These are phyloP conservation scores for Phaeolepiota aurea DNA, from an alignment of 768 basidiomycete species.

Conservation along the genomic window DNA sequence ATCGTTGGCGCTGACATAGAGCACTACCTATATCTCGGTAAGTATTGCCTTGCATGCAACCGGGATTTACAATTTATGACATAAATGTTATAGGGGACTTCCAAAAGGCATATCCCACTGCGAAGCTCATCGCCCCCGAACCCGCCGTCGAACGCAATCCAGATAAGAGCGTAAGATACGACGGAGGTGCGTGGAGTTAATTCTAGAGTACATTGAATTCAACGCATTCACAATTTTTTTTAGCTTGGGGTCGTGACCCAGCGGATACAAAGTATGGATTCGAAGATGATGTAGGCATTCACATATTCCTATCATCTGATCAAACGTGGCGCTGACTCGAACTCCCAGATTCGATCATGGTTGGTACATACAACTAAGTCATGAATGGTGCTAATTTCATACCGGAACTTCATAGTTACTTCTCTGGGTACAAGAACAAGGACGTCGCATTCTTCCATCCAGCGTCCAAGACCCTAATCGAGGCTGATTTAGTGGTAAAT, in stretches of 20 bases:
- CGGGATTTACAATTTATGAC: not conserved
- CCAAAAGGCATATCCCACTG: constrained; percentile 62
- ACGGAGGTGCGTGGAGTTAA: constrained; percentile 41
- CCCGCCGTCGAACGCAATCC: constrained; percentile 42
- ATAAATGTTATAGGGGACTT: constrained; percentile 58
- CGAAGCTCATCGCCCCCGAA: constrained; percentile 63
- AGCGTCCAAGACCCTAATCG: constrained; percentile 61
- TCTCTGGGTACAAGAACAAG: constrained; percentile 64
- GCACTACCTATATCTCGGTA: constrained; percentile 54
- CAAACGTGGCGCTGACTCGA: not conserved
- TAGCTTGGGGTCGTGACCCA: constrained; percentile 58
- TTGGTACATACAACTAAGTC: too few species aligned
- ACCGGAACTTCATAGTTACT: too few species aligned
- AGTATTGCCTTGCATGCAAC: constrained; percentile 6
- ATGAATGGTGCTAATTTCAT: too few species aligned
- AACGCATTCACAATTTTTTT: constrained; percentile 2
- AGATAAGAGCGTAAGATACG: constrained; percentile 46
- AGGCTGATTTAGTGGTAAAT: constrained; percentile 82
- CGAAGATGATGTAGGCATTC: constrained; percentile 48
- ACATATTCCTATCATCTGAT: not conserved
- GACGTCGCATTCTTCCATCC: constrained; percentile 80
- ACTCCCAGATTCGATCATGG: constrained; percentile 40
- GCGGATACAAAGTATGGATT: constrained; percentile 66
- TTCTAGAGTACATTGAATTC: not conserved
- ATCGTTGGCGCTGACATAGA: constrained; percentile 51